Evolutionary conservation across 2,329 filamentous ascomycete genomes (phyloP), one percentile per base, ranked within the genome.

Genomic region (Salinomyces thailandicus): DNA sequence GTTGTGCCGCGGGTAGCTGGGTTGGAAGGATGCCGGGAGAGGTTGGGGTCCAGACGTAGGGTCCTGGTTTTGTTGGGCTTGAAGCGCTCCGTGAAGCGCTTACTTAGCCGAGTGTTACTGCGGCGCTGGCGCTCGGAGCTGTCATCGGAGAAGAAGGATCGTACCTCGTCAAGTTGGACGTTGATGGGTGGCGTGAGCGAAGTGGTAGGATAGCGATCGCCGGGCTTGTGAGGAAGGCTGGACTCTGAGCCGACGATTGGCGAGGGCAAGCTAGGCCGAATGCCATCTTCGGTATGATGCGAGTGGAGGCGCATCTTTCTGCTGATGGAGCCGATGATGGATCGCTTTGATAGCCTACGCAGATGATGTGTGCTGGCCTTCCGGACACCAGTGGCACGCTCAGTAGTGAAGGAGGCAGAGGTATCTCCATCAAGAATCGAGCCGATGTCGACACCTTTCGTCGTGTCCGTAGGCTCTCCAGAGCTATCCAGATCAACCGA

Each of bases 141-240:
- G 44, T 62, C 55, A 42, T 64, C 62, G 6, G 59, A 62, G 49
- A 64, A 64, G 53, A 61, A 63, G 36, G 59, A 62, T 22, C 59
- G 55, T 13, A 61, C 55, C 43, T 64, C 61, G 36, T 62, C 60
- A 15, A 66, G 48, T 35, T 62, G 57, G 38, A 59, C 49, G 37
- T 52, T 51, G 19, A 56, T 52, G 8, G 67, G 66, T 29, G 65
- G 62, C 13, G 58, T 62, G 19, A 68, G 52, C 31, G 60, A 60
- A 35, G 62, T 64, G 7, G 62, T 67, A 17, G 67, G 67, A 46
- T 70, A 70, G 17, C 67, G 63, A 39, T 69, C 67, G 27, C 67
- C 66, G 18, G 60, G 59, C 34, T 57, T 59, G 48, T 58, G 55
- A 4, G 53, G 44, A 50, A 46, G 38, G 26, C 26, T 37, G n/a